A percentile compares a stretch with the other conserved stretches of the same genome.
Conservation (phyloP, 176 grass and related monocot genomes). For the Echinochloa phyllopogon region DNA sequence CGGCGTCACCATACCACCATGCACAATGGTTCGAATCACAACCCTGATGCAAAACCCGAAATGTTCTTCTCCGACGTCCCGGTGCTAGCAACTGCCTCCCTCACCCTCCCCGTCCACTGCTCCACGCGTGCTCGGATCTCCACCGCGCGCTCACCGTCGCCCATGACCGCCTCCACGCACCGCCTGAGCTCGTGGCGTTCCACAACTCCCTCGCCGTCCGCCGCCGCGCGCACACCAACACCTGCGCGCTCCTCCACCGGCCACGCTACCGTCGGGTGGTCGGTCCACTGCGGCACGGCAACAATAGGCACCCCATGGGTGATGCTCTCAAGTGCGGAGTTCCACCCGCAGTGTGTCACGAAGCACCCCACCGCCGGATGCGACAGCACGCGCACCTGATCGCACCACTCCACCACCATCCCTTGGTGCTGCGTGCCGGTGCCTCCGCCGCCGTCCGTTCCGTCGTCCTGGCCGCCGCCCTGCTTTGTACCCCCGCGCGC, state of each 20-base stretch:
- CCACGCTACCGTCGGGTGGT: constrained; percentile 64
- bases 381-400: constrained; percentile 58
- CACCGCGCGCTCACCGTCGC: constrained; percentile 31
- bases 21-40: not conserved
- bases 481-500: not conserved
- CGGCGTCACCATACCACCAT: no score
- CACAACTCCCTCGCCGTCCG: constrained; percentile 28
- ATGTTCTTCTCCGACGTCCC: constrained; percentile 45
- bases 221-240: constrained; percentile 40
- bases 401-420: constrained; percentile 71
- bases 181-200: constrained; percentile 43
- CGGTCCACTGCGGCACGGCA: constrained; percentile 8
- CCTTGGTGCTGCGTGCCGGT: not conserved
- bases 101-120: not conserved
- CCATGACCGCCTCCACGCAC: constrained; percentile 46
- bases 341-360: constrained; percentile 51
- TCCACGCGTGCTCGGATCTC: constrained; percentile 32
- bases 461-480: no score
- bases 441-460: not conserved
- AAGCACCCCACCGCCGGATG: constrained; percentile 69
- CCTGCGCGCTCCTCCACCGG: constrained; percentile 49
- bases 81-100: not conserved
- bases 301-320: no score
- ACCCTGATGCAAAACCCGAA: constrained; percentile 11
- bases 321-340: no score